These are phyloP conservation scores for Logfia minima DNA, from an alignment of 129 eudicot genomes.

Conservation along the genomic window DNA sequence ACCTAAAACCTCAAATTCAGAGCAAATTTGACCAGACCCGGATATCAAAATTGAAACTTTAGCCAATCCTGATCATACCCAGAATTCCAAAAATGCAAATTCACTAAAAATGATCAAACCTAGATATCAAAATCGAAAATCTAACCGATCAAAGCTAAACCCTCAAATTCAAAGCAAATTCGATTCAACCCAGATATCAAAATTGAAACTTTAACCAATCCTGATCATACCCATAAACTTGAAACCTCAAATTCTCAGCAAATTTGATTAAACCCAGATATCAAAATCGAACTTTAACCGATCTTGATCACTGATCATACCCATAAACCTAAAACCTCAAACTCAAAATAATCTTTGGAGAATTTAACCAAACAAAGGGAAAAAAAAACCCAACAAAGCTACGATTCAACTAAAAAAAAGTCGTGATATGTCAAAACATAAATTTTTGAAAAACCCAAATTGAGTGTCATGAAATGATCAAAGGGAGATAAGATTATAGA, in stretches of 20 bases:
- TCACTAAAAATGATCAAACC: conserved; percentile 18
- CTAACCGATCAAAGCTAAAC: conserved; percentile 17
- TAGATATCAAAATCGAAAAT: background rate
- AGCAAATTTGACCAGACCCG: background rate
- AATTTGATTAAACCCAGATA: conserved; percentile 10
- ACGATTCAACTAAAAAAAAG: background rate
- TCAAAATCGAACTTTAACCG: conserved; percentile 8
- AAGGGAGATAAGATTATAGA: background rate
- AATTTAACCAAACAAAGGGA: background rate
- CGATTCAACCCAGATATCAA: conserved; percentile 11
- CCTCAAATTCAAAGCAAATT: conserved; percentile 4
- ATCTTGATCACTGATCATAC: conserved; percentile 18
- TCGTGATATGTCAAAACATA: background rate
- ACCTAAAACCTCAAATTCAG: conserved; percentile 21
- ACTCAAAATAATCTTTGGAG: background rate
- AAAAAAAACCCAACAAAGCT: background rate
- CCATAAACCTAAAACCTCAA: conserved; percentile 27
- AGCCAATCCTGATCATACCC: conserved; percentile 16
- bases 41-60: background rate
- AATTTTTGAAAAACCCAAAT: background rate
- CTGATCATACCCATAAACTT: conserved; percentile 18
- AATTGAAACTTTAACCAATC: conserved; percentile 9
- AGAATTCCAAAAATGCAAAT: conserved; percentile 22
- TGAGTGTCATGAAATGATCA: conserved; percentile 10
- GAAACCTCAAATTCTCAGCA: conserved; percentile 12